Percentiles rank a stretch among this genome's conserved stretches.
These are phyloP conservation scores for Liquidambar formosana DNA, from an alignment of 164 flowering plant species.

Conservation along the genomic window DNA sequence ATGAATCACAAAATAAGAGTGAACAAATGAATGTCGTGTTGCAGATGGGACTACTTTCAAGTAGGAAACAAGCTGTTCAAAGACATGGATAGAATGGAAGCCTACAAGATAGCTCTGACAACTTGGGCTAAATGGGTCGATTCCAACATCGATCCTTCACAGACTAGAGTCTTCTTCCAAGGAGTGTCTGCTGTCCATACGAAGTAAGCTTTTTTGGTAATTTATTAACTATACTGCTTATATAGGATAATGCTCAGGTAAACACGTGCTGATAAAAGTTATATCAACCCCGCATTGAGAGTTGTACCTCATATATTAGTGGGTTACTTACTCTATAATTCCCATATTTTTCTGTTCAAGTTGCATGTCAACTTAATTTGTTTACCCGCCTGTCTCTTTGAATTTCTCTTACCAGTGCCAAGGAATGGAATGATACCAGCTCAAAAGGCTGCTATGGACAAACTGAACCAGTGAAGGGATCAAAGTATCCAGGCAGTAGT, in stretches of 20 bases:
- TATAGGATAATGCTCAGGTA: no score
- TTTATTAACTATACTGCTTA: no score
- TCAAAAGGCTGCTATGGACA: slow-evolving; percentile 28
- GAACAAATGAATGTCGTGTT: background rate
- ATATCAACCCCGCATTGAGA: no score
- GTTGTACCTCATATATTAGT: no score
- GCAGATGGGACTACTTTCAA: slow-evolving; percentile 9
- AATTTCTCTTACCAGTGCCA: slow-evolving; percentile 22
- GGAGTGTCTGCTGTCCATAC: slow-evolving; percentile 9
- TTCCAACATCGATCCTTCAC: slow-evolving; percentile 3
- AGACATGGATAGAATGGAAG: slow-evolving; percentile 9
- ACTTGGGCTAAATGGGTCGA: slow-evolving; percentile 15
- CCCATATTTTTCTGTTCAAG: no score
- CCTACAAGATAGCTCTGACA: slow-evolving; percentile 7
- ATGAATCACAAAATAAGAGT: background rate
- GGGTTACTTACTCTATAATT: no score
- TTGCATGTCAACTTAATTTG: no score
- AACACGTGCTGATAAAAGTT: no score
- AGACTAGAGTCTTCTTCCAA: slow-evolving; percentile 8
- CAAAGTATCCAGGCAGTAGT: slow-evolving; percentile 34
- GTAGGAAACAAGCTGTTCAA: background rate
- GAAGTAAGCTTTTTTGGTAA: background rate
- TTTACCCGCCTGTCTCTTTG: background rate
- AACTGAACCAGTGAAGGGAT: slow-evolving; percentile 37
- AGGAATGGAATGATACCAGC: slow-evolving; percentile 30